Percentiles rank a stretch among this genome's conserved stretches.
Conservation (phyloP, 805 yeast species). For the Wickerhamomyces mucosus region DNA sequence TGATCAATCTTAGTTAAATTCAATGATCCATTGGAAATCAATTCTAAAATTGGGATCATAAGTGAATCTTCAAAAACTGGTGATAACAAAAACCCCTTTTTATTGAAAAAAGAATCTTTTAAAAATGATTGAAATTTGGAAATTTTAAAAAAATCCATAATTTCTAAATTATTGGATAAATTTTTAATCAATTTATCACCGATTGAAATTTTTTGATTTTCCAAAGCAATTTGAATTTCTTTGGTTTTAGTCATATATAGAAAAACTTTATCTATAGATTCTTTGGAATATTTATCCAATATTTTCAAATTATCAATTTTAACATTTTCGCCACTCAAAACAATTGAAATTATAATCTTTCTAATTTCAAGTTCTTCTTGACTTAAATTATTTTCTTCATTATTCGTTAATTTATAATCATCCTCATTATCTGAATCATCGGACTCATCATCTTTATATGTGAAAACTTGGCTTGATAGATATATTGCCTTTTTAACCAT, state of each 20-base stretch:
- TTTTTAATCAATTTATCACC: conserved; percentile 18
- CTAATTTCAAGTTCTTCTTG: conserved; percentile 17
- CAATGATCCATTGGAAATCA: conserved; percentile 34
- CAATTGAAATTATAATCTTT: conserved; percentile 25
- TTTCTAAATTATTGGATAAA: conserved; percentile 21
- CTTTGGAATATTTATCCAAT: conserved; percentile 35
- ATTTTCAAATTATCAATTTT: conserved; percentile 21
- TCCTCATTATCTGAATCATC: not conserved
- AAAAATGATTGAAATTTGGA: conserved; percentile 35
- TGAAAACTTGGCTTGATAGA: conserved; percentile 36
- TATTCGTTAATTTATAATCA: not conserved
- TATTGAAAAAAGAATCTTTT: conserved; percentile 28
- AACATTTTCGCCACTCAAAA: conserved; percentile 18
- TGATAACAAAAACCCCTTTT: conserved; percentile 47
- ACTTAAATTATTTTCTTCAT: conserved; percentile 9
- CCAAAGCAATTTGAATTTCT: conserved; percentile 38
- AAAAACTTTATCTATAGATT: conserved; percentile 36
- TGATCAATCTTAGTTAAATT: conserved; percentile 46
- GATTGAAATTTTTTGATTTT: conserved; percentile 31
- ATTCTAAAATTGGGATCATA: conserved; percentile 51
- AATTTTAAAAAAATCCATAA: conserved; percentile 34
- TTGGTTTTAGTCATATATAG: conserved; percentile 38
- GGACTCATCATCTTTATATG: conserved; percentile 15
- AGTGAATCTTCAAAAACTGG: conserved; percentile 50
- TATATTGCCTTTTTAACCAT: conserved; percentile 63